phyloP scores from a whole-genome alignment of 805 yeast species.

The Torulaspora delbrueckii region DNA sequence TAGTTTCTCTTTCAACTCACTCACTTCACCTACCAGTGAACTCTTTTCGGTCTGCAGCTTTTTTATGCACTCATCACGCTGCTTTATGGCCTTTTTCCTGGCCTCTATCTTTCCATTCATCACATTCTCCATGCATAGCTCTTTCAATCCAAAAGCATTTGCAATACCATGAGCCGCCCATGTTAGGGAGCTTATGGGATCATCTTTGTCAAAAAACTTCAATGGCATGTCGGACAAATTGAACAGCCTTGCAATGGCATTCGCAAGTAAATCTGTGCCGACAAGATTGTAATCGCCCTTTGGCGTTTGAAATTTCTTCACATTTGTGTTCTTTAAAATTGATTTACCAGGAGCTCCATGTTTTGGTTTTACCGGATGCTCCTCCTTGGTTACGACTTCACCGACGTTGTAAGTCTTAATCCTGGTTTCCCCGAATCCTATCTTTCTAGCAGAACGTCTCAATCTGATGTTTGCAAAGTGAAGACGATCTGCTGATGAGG shows the following conservation, averaged over 20 bases:
- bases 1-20: conserved; percentile 1
- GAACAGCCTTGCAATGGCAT: conserved; percentile 8
- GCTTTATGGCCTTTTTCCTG: background rate
- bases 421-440: conserved; percentile 7
- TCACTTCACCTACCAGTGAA: background rate
- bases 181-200: background rate
- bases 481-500: background rate
- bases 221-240: conserved; percentile 8
- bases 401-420: conserved; percentile 2
- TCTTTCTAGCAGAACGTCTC: conserved; percentile 2
- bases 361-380: background rate
- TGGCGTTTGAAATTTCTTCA: conserved; percentile 1
- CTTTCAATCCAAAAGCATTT: conserved; percentile 5
- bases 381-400: background rate
- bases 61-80: background rate
- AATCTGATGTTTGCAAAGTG: conserved; percentile 2
- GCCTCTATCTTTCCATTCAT: conserved; percentile 1
- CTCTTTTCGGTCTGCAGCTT: conserved; percentile 1
- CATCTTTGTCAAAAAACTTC: conserved; percentile 1
- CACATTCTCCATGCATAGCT: conserved; percentile 3
- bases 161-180: background rate
- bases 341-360: conserved; percentile 1
- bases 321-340: background rate
- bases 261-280: background rate
- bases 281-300: background rate